These are phyloP conservation scores for Neonectria sp. DNA, from an alignment of 2,329 filamentous ascomycete genomes.

Conservation along the genomic window DNA sequence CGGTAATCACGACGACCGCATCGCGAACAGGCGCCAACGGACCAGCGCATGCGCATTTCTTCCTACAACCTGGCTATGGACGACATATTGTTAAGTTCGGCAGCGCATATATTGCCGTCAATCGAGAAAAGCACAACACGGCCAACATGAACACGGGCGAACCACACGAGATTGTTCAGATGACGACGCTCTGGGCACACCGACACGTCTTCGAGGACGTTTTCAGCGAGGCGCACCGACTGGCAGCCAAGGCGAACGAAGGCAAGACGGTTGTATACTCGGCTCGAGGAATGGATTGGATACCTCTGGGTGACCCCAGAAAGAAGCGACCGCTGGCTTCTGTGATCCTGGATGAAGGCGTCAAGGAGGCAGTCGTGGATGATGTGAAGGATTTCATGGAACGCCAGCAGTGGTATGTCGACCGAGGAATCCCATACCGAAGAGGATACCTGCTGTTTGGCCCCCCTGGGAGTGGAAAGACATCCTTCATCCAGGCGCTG, in stretches of 20 bases:
- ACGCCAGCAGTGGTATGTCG: conserved; percentile 89
- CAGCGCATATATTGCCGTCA: conserved; percentile 89
- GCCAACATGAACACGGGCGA: conserved; percentile 86
- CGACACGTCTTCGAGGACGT: conserved; percentile 92
- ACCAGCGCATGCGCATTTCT: conserved; percentile 83
- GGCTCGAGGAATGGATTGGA: conserved; percentile 87
- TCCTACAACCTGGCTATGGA: conserved; percentile 92
- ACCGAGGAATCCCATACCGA: conserved; percentile 94
- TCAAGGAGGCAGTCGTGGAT: conserved; percentile 84
- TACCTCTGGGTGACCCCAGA: conserved; percentile 85
- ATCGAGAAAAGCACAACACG: conserved; percentile 87
- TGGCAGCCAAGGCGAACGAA: conserved; percentile 85
- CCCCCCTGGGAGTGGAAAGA: conserved; percentile 93
- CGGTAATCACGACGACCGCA: conserved; percentile 72
- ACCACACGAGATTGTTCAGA: conserved; percentile 93
- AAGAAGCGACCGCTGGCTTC: conserved; percentile 90
- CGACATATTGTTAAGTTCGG: conserved; percentile 89
- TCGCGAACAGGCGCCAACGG: conserved; percentile 74
- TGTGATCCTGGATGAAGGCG: conserved; percentile 86
- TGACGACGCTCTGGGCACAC: conserved; percentile 92
- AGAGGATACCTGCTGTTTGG: conserved; percentile 92
- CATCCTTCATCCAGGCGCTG: conserved; percentile 94
- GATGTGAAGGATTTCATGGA: conserved; percentile 88
- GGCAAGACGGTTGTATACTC: conserved; percentile 96
- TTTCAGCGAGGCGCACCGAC: conserved; percentile 86